phyloP scores from a whole-genome alignment of 495 filamentous ascomycete genomes.

The Acidiella bohemica region DNA sequence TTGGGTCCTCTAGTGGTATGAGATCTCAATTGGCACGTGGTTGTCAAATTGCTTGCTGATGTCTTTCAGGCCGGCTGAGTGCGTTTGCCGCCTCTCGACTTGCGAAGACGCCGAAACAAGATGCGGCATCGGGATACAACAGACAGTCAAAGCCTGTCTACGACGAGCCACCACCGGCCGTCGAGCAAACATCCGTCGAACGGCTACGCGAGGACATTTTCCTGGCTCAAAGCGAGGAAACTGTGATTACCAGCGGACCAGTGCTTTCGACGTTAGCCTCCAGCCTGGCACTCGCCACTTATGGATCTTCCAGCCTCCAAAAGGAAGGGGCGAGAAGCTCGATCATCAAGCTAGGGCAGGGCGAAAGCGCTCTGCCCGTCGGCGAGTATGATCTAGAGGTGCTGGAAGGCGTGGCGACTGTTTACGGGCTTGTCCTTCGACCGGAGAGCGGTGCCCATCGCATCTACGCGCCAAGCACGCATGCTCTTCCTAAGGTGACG shows the following conservation, averaged over 20 bases:
- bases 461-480: constrained; percentile 61
- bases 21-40: background rate
- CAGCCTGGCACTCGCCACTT: too few species aligned
- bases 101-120: constrained; percentile 1
- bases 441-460: constrained; percentile 39
- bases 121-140: background rate
- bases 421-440: constrained; percentile 51
- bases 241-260: too few species aligned
- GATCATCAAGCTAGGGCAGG: too few species aligned
- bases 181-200: constrained; percentile 9
- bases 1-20: constrained; percentile 10
- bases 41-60: background rate
- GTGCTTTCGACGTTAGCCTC: too few species aligned
- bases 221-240: too few species aligned
- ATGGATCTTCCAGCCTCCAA: too few species aligned
- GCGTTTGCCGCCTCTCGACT: constrained; percentile 19
- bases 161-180: constrained; percentile 1
- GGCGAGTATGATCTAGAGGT: constrained; percentile 66
- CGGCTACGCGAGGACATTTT: background rate
- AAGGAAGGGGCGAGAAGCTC: too few species aligned
- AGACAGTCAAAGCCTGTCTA: constrained; percentile 1
- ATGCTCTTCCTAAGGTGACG: constrained; percentile 60
- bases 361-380: constrained; percentile 49
- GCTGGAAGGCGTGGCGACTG: constrained; percentile 46
- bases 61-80: constrained; percentile 13